Conservation (phyloP, 108 stramenopile genomes). For the Pseudonitzschia multiseries region DNA sequence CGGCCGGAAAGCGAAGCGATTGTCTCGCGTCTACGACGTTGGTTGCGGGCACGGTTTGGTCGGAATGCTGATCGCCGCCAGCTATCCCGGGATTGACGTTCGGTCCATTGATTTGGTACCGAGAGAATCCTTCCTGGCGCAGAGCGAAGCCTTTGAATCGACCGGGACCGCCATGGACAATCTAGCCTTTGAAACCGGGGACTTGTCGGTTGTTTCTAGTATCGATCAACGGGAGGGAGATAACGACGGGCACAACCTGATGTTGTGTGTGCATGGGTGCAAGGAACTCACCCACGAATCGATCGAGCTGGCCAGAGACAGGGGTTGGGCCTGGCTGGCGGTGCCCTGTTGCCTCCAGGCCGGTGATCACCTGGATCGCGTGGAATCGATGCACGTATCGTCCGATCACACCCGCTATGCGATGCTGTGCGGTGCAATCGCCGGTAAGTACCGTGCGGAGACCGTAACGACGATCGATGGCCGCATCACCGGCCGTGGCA, state of each 20-base stretch:
- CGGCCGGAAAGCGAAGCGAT: background rate
- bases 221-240: background rate
- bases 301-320: background rate
- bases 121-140: slow-evolving; percentile 2
- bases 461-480: slow-evolving; percentile 2
- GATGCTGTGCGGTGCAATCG: slow-evolving; percentile 1
- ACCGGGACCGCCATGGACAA: slow-evolving; percentile 1
- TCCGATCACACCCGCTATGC: slow-evolving; percentile 12
- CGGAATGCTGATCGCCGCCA: slow-evolving; percentile 10
- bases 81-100: background rate
- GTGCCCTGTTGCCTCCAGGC: slow-evolving; percentile 6
- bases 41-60: slow-evolving; percentile 11
- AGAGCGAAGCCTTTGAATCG: background rate
- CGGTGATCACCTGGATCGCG: background rate
- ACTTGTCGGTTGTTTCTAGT: background rate
- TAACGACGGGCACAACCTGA: background rate
- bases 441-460: background rate
- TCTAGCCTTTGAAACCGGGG: slow-evolving; percentile 1
- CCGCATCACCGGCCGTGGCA: slow-evolving; percentile 1
- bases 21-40: slow-evolving; percentile 4
- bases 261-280: slow-evolving; percentile 4
- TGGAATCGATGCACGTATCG: background rate
- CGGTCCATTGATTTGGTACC: slow-evolving; percentile 5
- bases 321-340: background rate
- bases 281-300: slow-evolving; percentile 15